Percentiles rank a stretch among this genome's conserved stretches.
phyloP scores from a whole-genome alignment of 2,329 filamentous ascomycete species.

The Aspergillus carbonarius region DNA sequence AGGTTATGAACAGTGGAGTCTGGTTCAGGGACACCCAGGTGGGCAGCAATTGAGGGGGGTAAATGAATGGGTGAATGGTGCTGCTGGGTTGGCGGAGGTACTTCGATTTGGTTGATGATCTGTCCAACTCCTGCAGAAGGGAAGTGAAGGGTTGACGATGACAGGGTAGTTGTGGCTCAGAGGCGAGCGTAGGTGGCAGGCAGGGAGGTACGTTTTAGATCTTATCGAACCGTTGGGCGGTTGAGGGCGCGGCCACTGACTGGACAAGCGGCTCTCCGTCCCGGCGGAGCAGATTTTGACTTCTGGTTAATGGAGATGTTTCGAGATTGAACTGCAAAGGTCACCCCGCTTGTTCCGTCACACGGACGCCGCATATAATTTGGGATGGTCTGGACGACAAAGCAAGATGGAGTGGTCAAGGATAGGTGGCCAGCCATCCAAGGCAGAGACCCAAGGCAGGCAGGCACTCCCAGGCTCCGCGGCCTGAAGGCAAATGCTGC shows the following conservation, averaged over 20 bases:
- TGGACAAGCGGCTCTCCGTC: constrained; percentile 5
- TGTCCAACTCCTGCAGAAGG: not conserved
- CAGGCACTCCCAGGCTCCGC: not conserved
- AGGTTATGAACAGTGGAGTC: constrained; percentile 1
- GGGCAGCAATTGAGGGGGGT: not conserved
- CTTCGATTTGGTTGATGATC: not conserved
- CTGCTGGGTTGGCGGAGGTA: not conserved
- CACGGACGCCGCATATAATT: not conserved
- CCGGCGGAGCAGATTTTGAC: constrained; percentile 8
- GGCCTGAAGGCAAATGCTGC: not conserved
- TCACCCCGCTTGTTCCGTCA: not conserved
- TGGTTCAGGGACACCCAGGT: not conserved
- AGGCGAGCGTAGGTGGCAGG: not conserved
- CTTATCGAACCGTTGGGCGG: constrained; percentile 18
- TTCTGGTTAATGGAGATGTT: not conserved
- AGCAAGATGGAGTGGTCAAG: not conserved
- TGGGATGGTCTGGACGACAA: not conserved
- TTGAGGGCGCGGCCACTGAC: constrained; percentile 8
- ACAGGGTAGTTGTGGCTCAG: not conserved
- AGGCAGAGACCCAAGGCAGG: not conserved
- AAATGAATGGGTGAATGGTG: not conserved
- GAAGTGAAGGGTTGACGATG: not conserved
- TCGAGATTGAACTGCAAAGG: not conserved
- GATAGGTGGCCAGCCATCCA: not conserved
- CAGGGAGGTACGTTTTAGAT: constrained; percentile 2